A percentile compares a stretch with the other conserved stretches of the same genome.
Conservation (phyloP, 129 eudicot species). For the Daucus carota region DNA sequence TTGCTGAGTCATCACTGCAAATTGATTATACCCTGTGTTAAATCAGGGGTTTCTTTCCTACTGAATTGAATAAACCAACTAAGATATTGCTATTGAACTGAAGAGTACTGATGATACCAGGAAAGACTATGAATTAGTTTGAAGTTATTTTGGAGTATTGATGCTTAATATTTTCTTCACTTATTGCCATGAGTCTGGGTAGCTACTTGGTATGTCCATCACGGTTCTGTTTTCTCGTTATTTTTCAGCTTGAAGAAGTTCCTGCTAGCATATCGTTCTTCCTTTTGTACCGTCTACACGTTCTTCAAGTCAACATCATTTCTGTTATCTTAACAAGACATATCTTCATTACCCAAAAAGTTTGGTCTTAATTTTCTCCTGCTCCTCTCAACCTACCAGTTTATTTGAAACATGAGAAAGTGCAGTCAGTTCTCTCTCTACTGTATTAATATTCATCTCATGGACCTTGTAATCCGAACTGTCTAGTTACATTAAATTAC, state of each 20-base stretch:
- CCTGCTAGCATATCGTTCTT: neutral
- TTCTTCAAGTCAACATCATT: neutral
- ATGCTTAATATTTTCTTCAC: neutral
- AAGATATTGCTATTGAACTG: neutral
- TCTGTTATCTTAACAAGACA: neutral
- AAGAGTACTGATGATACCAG: neutral
- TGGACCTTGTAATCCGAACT: neutral
- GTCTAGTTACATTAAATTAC: too few species aligned
- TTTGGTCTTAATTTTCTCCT: neutral
- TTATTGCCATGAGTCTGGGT: neutral
- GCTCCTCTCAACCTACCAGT: neutral
- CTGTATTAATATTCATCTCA: too few species aligned
- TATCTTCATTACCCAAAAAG: neutral
- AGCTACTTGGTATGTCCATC: neutral
- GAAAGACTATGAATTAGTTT: neutral
- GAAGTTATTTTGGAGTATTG: neutral
- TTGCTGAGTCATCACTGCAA: neutral
- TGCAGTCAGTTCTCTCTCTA: neutral
- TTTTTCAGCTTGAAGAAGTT: neutral
- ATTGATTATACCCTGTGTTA: neutral
- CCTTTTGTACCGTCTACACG: neutral
- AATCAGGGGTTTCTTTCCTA: neutral
- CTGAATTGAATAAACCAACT: neutral
- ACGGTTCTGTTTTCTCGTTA: neutral
- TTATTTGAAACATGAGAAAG: neutral